phyloP scores from a whole-genome alignment of 352 stramenopile genomes.

The Phytophthora multivora region DNA sequence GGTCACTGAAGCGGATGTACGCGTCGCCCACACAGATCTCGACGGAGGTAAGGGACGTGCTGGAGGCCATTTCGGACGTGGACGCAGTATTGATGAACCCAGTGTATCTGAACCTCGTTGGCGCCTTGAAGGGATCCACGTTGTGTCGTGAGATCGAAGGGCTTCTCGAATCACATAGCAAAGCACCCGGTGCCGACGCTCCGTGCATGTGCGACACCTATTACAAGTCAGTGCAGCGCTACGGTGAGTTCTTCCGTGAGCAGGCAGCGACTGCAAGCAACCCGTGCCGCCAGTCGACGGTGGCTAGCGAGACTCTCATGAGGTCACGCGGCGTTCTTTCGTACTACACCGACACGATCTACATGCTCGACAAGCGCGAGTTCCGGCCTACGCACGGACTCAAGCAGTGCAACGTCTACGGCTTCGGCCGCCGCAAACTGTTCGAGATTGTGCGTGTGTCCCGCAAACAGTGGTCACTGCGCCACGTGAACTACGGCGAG shows the following conservation, averaged over 20 bases:
- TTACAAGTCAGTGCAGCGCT: constrained; percentile 69
- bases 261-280: constrained; percentile 40
- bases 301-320: constrained; percentile 82
- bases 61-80: constrained; percentile 78
- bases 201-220: constrained; percentile 78
- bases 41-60: constrained; percentile 68
- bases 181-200: constrained; percentile 32
- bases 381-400: constrained; percentile 67
- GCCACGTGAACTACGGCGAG: constrained; percentile 58
- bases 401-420: constrained; percentile 76
- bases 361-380: constrained; percentile 79
- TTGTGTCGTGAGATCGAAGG: constrained; percentile 65
- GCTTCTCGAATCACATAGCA: constrained; percentile 56
- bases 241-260: constrained; percentile 70
- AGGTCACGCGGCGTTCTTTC: constrained; percentile 67
- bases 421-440: constrained; percentile 74
- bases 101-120: constrained; percentile 65
- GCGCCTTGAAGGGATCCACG: constrained; percentile 50
- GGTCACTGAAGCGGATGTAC: constrained; percentile 68
- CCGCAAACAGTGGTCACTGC: constrained; percentile 75
- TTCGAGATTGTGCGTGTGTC: constrained; percentile 80
- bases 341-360: constrained; percentile 87
- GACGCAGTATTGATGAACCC: constrained; percentile 66
- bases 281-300: constrained; percentile 57
- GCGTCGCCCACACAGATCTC: constrained; percentile 60